Conservation (phyloP, 768 basidiomycete genomes). For the Lyophyllum atratum region DNA sequence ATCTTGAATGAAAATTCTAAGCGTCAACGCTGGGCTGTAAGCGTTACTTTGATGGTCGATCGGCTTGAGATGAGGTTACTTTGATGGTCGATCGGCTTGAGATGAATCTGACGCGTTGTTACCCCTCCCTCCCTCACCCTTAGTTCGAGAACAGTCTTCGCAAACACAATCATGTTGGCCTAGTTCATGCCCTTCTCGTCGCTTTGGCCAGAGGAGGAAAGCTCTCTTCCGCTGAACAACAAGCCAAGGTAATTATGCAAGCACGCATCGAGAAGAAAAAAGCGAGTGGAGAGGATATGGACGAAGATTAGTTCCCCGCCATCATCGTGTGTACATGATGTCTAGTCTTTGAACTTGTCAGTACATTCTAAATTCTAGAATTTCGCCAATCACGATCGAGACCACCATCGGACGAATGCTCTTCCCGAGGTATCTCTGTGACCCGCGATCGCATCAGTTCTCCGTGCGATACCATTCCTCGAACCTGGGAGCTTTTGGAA, state of each 20-base stretch:
- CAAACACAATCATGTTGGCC: slow-evolving; percentile 84
- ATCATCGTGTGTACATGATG: background rate
- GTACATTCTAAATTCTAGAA: background rate
- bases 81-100: background rate
- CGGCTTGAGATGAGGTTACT: background rate
- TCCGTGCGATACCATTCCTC: too few species aligned
- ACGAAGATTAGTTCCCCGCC: slow-evolving; percentile 41
- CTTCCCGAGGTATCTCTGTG: background rate
- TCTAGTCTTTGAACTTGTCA: background rate
- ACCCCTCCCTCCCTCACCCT: too few species aligned
- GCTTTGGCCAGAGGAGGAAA: slow-evolving; percentile 73
- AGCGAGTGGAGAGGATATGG: slow-evolving; percentile 46
- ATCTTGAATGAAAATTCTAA: slow-evolving; percentile 72
- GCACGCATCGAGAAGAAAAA: slow-evolving; percentile 46
- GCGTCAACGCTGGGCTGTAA: slow-evolving; percentile 80
- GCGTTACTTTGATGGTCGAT: slow-evolving; percentile 30
- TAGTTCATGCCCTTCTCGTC: slow-evolving; percentile 72
- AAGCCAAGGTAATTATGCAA: slow-evolving; percentile 46
- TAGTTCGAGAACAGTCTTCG: slow-evolving; percentile 89
- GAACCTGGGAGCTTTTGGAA: too few species aligned
- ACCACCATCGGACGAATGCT: background rate
- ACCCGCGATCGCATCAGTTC: background rate
- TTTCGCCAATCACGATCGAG: background rate
- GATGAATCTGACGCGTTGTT: background rate
- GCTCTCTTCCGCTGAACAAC: slow-evolving; percentile 52